A percentile compares a stretch with the other conserved stretches of the same genome.
phyloP scores from a whole-genome alignment of 306 rosid species.

The Glycine soja region DNA sequence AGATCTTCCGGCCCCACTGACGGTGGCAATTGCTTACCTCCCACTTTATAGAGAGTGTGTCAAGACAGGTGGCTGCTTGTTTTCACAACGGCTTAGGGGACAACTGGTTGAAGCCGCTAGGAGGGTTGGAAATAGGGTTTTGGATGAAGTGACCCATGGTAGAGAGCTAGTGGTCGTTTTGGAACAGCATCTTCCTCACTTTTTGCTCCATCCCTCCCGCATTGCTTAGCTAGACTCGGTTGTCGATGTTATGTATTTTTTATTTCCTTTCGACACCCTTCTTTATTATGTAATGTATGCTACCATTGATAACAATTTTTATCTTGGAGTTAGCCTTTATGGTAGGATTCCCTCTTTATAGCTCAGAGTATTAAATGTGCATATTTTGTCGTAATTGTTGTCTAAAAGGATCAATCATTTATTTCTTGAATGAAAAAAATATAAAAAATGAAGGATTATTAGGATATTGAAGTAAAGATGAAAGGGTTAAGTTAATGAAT shows the following conservation, averaged over 20 bases:
- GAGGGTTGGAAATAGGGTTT: constrained; percentile 69
- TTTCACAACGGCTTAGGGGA: constrained; percentile 82
- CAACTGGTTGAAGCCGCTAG: constrained; percentile 81
- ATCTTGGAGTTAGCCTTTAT: background rate
- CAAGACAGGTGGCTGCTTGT: constrained; percentile 73
- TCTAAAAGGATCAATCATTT: background rate
- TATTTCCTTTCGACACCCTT: constrained; percentile 25
- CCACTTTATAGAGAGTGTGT: constrained; percentile 83
- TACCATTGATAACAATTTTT: constrained; percentile 21
- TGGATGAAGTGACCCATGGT: constrained; percentile 64
- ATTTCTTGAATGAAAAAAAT: background rate
- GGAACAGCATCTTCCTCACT: constrained; percentile 85
- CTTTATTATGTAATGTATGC: constrained; percentile 37
- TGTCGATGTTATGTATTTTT: constrained; percentile 28
- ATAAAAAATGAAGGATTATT: background rate
- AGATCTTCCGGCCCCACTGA: constrained; percentile 79
- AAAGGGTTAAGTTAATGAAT: background rate
- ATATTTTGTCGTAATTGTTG: background rate
- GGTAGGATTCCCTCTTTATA: background rate
- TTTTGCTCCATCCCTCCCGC: constrained; percentile 58
- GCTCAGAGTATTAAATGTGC: background rate
- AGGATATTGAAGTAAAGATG: background rate
- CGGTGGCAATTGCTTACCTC: constrained; percentile 78
- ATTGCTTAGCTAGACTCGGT: constrained; percentile 47
- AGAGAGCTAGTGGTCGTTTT: constrained; percentile 71